Evolutionary conservation across 805 yeast genomes (phyloP), one percentile per base, ranked within the genome.

Genomic region (Scheffersomyces ergatensis): DNA sequence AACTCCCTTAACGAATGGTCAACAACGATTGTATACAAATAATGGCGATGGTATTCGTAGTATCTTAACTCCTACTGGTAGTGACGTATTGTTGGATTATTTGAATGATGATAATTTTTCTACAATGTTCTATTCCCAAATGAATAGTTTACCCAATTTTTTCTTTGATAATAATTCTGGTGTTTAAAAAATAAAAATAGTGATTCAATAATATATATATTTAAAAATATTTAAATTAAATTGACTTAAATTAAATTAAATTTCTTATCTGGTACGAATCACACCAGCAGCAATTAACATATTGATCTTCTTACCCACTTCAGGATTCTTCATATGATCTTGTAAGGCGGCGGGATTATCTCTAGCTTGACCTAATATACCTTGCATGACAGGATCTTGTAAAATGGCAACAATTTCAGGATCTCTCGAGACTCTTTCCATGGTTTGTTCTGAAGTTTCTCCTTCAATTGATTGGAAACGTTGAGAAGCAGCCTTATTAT

Each of bases 251-350:
- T n/a, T n/a, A n/a, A n/a, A 9, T 23, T 23, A 8, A 11, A 13
- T 5, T 11, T 13, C 13, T 34, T 61, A 83, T 60, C 96, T 83
- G 24, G 96, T 89, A 62, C 96, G 84, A 57, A 93, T 90, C 42
- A 93, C 86, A 63, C 99, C 99, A 15, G 98, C 97, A 42, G 97
- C 96, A 62, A 90, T 84, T 64, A 93, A 77, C 53, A 85, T 76
- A 64, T 85, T 84, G 54, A 93, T 82, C 80, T 93, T 93, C 64
- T 82, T 83, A 58, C 82, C 79, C 37, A 93, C 86, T 46, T 82
- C 95, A 31, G 99, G 98, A 68, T 93, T 93, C 75, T 81, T 86
- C 97, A 93, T 89, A 69, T 93, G 99, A 56, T 92, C 97, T 62
- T 87, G 95, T 54, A 93, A 76, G 40, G 98, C 98, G 34, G 96